Percentiles rank a stretch among this genome's conserved stretches.
Conservation (phyloP, 2,329 filamentous ascomycete species). For the Macrophomina tecta region DNA sequence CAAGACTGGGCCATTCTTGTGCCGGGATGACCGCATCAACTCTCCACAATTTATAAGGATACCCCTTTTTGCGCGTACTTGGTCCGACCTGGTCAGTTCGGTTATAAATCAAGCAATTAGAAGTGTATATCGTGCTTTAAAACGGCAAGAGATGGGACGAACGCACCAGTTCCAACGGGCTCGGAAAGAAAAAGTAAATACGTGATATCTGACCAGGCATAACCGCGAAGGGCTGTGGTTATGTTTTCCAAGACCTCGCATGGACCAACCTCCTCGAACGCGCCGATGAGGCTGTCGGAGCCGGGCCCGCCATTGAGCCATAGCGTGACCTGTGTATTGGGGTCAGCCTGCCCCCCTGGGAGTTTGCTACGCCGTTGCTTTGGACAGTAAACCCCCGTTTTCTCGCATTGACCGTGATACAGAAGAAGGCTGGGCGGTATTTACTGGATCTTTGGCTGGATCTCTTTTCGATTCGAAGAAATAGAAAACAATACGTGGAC, state of each 20-base stretch:
- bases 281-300: not conserved
- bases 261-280: slow-evolving; percentile 47
- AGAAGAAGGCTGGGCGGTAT: slow-evolving; percentile 36
- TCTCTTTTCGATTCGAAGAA: slow-evolving; percentile 56
- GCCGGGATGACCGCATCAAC: slow-evolving; percentile 28
- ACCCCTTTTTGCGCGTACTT: too few relatives aligned
- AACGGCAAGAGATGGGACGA: too few relatives aligned
- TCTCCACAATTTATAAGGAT: slow-evolving; percentile 26
- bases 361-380: too few relatives aligned
- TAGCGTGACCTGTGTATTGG: not conserved
- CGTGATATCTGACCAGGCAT: slow-evolving; percentile 47
- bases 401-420: too few relatives aligned
- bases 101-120: too few relatives aligned
- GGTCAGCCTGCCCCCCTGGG: too few relatives aligned
- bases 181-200: slow-evolving; percentile 49
- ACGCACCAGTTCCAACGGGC: slow-evolving; percentile 37
- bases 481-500: slow-evolving; percentile 52
- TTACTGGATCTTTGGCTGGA: slow-evolving; percentile 56
- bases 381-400: too few relatives aligned
- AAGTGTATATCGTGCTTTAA: too few relatives aligned
- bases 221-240: slow-evolving; percentile 44
- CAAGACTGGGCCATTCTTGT: too few relatives aligned
- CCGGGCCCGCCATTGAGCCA: slow-evolving; percentile 23
- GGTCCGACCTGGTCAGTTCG: too few relatives aligned
- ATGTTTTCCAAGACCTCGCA: slow-evolving; percentile 51